Base-by-base conservation (phyloP, 495 filamentous ascomycete species). In the Sphaerosporella brunnea region DNA sequence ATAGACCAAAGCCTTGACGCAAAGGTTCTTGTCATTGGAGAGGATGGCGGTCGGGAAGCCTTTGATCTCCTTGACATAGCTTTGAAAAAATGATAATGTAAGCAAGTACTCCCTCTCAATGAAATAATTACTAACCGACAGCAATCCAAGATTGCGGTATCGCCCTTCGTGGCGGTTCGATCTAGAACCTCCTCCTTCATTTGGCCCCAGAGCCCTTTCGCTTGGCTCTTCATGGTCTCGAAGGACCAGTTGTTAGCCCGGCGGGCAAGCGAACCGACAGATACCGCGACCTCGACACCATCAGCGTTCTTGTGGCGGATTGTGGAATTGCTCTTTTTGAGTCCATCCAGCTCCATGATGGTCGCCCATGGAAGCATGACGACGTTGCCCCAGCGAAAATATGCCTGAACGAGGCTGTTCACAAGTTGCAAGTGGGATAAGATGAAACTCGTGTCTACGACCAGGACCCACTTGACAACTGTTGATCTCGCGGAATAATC, bases 361-460 rank as follows among this genome's bases (percentile, higher is more conserved):
- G 53, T 57, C 3, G 58, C 57, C 58, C 58, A 61, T 2, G 58
- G 58, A 25, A 61, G 47, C 36, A 61, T 50, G 23, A 56, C 28
- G 23, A 61, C 57, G 7, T 53, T 53, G 21, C 53, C 47, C 50
- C 57, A 60, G 11, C 36, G 45, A 16, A 23, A 21, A 35, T 61
- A 49, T n/a, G 50, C 49, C 13, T 36, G 23, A 30, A 51, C 50
- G 15, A 61, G 53, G 10, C 50, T 47, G 7, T 56, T 43, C 9
- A 61, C 57, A 13, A 61, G 19, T 16, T 45, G 47, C 23, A 60
- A 50, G 19, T 61, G 57, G 9, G 57, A 51, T 18, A 61, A 37
- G 36, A 61, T 53, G 21, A 61, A 61, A 41, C 43, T 61, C 7
- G 58, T 61, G 37, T 61, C 58, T 5, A 61, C 45, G 2, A 61